phyloP scores from a whole-genome alignment of 345 rosid genomes.

The Brassica juncea region DNA sequence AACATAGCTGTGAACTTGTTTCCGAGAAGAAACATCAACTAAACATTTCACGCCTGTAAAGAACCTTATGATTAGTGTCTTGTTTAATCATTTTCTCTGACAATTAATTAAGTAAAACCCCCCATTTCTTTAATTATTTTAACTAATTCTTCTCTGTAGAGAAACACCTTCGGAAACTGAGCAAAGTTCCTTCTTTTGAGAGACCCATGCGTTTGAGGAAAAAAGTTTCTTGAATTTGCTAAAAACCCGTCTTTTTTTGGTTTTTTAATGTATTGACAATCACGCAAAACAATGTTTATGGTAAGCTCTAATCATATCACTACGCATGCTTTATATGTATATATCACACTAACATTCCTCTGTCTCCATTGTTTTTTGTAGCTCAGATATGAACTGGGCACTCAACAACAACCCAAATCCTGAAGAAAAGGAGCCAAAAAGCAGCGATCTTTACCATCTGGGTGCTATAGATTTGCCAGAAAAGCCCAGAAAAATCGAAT shows the following conservation, averaged over 20 bases:
- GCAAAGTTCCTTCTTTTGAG: conserved; percentile 77
- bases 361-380: conserved; percentile 31
- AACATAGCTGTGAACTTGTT: conserved; percentile 53
- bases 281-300: conserved; percentile 57
- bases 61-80: conserved; percentile 59
- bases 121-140: conserved; percentile 7
- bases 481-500: conserved; percentile 24
- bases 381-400: conserved; percentile 60
- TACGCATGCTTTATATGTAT: conserved; percentile 34
- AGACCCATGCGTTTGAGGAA: conserved; percentile 52
- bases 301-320: conserved; percentile 41
- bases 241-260: conserved; percentile 7
- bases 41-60: conserved; percentile 59
- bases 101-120: conserved; percentile 31
- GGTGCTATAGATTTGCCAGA: conserved; percentile 6
- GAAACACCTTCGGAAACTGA: conserved; percentile 58
- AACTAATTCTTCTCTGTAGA: conserved; percentile 14
- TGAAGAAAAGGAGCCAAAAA: conserved; percentile 28
- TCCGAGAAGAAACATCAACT: conserved; percentile 41
- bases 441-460: conserved; percentile 26
- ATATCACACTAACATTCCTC: conserved; percentile 18
- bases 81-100: conserved; percentile 27
- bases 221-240: conserved; percentile 18
- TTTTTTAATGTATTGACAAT: conserved; percentile 17
- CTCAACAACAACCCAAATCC: conserved; percentile 30